Evolutionary conservation across 108 stramenopile genomes (phyloP), one percentile per base, ranked within the genome.

Genomic region (Aurantiochytrium sp.): DNA sequence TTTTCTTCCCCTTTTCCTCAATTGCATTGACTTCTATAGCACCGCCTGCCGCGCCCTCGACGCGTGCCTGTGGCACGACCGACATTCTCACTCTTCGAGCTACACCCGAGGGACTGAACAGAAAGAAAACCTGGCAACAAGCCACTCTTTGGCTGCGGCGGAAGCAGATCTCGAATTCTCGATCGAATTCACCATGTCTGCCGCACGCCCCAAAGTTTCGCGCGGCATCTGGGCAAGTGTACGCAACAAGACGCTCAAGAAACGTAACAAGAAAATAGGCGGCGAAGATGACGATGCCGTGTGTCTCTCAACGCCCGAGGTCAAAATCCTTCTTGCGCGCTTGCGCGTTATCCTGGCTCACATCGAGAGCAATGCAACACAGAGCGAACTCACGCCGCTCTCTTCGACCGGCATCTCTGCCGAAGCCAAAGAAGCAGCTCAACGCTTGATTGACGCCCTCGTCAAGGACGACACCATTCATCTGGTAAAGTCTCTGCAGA

Each of bases 181-280:
- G 28, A 35, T 28, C 28, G 28, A 35, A 35, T 35, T 35, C 35
- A 57, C 55, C 4, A 69, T 69, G 64, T 69, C 64, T 69, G 42
- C 64, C 10, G 8, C 64, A 16, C 76, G 76, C 19, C 76, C 45
- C 6, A 83, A 83, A 23, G 28, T 83, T 0, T 53, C 49, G 14
- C 76, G 76, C 25, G 76, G 76, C n/a, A 83, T 83, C 76, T 83
- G 76, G 76, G 76, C 76, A 6, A 83, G 76, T 23, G 76, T 83
- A 53, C 76, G 76, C n/a, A 83, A 4, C 51, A 83, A 83, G 5
- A 83, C 76, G 45, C 51, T 83, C 25, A 83, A 83, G 51, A 83
- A 83, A 4, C 45, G 51, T 3, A 6, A 47, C 76, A 83, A 83
- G 51, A 83, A 83, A 23, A 6, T 45, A 12, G 25, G 45, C 4